A percentile compares a stretch with the other conserved stretches of the same genome.
phyloP scores from a whole-genome alignment of 2,329 filamentous ascomycete species.

The Cercospora sp. region DNA sequence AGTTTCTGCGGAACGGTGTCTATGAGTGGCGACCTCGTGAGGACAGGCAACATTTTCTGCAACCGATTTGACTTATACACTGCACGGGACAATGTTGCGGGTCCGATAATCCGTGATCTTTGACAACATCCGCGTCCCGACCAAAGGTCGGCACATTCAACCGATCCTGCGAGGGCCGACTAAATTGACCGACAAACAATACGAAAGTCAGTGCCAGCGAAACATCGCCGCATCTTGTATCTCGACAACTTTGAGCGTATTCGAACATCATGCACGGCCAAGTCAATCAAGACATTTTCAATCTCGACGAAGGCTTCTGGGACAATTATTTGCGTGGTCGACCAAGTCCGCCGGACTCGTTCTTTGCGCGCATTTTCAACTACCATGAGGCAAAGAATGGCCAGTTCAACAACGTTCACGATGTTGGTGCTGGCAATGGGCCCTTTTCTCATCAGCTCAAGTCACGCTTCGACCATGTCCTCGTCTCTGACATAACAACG shows the following conservation, averaged over 20 bases:
- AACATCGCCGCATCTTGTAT: background rate
- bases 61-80: background rate
- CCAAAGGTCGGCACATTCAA: background rate
- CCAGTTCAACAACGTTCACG: constrained; percentile 26
- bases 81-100: background rate
- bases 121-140: background rate
- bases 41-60: background rate
- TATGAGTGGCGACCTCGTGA: background rate
- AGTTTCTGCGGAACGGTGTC: background rate
- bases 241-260: background rate
- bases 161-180: background rate
- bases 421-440: constrained; percentile 29
- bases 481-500: background rate
- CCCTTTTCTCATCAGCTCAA: background rate
- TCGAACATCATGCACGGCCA: background rate
- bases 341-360: constrained; percentile 21
- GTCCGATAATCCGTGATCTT: background rate
- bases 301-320: constrained; percentile 29
- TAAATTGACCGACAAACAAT: background rate
- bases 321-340: constrained; percentile 33
- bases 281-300: constrained; percentile 5
- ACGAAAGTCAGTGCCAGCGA: background rate
- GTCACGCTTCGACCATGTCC: background rate
- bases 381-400: constrained; percentile 30
- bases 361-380: constrained; percentile 32